A percentile compares a stretch with the other conserved stretches of the same genome.
Conservation (phyloP, 2,329 filamentous ascomycete genomes). For the Stylonectria norvegica region DNA sequence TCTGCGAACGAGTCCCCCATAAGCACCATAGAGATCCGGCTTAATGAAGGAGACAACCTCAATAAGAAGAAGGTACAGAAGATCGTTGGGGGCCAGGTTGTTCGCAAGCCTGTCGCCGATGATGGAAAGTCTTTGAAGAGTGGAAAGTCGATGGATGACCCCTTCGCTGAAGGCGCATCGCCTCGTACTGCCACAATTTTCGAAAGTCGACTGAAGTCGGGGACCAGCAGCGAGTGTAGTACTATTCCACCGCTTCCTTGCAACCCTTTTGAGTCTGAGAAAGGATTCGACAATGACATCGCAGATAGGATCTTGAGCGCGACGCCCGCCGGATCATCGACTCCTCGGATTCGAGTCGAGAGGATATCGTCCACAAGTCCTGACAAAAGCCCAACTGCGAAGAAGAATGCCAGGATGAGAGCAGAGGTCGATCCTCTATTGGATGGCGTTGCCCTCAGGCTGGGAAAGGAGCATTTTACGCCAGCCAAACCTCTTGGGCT, state of each 20-base stretch:
- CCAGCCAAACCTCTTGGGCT: constrained; percentile 1
- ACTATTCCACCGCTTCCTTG: constrained; percentile 3
- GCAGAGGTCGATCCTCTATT: constrained; percentile 3
- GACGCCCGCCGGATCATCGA: constrained; percentile 37
- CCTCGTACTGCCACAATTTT: constrained; percentile 23
- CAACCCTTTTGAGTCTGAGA: constrained; percentile 37
- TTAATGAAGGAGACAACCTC: constrained; percentile 36
- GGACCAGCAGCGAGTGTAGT: constrained; percentile 3
- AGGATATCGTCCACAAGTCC: constrained; percentile 15
- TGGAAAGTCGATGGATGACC: constrained; percentile 27
- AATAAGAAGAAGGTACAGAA: constrained; percentile 34
- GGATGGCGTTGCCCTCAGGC: neutral
- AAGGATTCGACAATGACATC: constrained; percentile 37
- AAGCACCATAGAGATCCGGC: constrained; percentile 31
- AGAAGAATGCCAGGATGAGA: constrained; percentile 2
- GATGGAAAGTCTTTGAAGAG: constrained; percentile 28
- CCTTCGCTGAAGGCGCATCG: constrained; percentile 24
- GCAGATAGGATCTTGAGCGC: constrained; percentile 37
- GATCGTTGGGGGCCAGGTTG: constrained; percentile 29
- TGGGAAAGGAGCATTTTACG: constrained; percentile 1
- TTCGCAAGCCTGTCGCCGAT: constrained; percentile 28
- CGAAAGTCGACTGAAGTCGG: constrained; percentile 19
- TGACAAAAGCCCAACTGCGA: constrained; percentile 12
- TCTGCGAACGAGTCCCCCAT: constrained; percentile 20
- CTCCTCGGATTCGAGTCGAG: constrained; percentile 31